Conservation (phyloP, 768 basidiomycete genomes). For the Chalciporus sphaerocephalus region DNA sequence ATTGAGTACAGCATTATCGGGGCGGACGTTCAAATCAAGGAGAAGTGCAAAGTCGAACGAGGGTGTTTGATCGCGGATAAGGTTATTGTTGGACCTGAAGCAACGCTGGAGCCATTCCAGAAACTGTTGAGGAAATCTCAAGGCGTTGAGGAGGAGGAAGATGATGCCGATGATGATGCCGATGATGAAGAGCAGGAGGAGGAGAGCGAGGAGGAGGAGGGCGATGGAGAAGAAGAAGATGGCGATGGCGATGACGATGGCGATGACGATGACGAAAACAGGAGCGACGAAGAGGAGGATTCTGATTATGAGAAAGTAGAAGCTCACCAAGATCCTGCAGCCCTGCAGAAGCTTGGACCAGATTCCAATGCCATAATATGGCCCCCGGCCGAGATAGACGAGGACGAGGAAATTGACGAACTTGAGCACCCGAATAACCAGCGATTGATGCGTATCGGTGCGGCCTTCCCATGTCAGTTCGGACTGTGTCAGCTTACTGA, state of each 20-base stretch:
- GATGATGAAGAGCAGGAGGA: conserved; percentile 25
- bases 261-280: conserved; percentile 29
- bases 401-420: conserved; percentile 60
- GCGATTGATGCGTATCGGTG: conserved; percentile 74
- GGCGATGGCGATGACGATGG: conserved; percentile 30
- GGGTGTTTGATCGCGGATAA: conserved; percentile 83
- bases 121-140: conserved; percentile 58
- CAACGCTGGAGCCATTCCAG: conserved; percentile 62
- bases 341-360: conserved; percentile 51
- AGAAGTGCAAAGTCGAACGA: conserved; percentile 57
- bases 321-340: conserved; percentile 48
- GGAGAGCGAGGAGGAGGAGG: no score
- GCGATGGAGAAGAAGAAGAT: conserved; percentile 34
- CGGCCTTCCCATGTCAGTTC: neutral
- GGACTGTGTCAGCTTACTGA: neutral
- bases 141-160: conserved; percentile 27
- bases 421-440: conserved; percentile 65
- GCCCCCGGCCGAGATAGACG: conserved; percentile 58
- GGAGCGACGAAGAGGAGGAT: conserved; percentile 35
- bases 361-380: conserved; percentile 78
- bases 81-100: conserved; percentile 74
- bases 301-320: conserved; percentile 69
- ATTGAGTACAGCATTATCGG: conserved; percentile 82
- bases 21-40: conserved; percentile 64
- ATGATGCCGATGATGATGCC: conserved; percentile 18